Evolutionary conservation across 306 rosid genomes (phyloP).

Genomic region (Trifolium dubium): DNA sequence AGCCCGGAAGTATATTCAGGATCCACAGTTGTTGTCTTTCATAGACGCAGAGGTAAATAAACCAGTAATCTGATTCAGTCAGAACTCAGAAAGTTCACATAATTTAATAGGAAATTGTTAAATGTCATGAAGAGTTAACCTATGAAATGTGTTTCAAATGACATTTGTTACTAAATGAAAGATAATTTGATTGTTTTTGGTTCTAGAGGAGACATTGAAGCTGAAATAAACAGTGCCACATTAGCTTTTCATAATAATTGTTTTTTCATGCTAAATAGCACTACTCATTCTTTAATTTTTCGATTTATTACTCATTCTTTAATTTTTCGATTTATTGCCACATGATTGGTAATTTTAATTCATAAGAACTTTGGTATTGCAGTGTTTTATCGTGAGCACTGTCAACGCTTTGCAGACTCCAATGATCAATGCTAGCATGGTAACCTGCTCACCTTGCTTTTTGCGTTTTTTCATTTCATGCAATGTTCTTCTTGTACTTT

Average conservation of each 20-base stretch:
- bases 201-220: no score
- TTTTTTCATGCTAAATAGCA: slow-evolving; percentile 26
- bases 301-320: slow-evolving; percentile 29
- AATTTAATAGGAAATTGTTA: neutral
- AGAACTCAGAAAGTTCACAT: slow-evolving; percentile 25
- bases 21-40: slow-evolving; percentile 82
- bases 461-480: slow-evolving; percentile 29
- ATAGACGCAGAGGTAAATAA: slow-evolving; percentile 91
- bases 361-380: slow-evolving; percentile 40
- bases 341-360: slow-evolving; percentile 28
- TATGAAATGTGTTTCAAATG: neutral
- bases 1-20: slow-evolving; percentile 85
- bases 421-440: slow-evolving; percentile 99
- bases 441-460: slow-evolving; percentile 45
- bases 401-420: slow-evolving; percentile 95
- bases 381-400: slow-evolving; percentile 98
- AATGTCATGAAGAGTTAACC: neutral
- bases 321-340: slow-evolving; percentile 28
- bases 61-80: slow-evolving; percentile 40
- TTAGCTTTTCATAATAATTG: slow-evolving; percentile 15
- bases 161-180: no score
- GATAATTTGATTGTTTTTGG: no score
- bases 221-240: slow-evolving; percentile 20
- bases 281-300: slow-evolving; percentile 29
- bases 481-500: slow-evolving; percentile 13